A percentile compares a stretch with the other conserved stretches of the same genome.
These are phyloP conservation scores for Eutypa lata DNA, from an alignment of 2,329 filamentous ascomycete species.

Conservation along the genomic window DNA sequence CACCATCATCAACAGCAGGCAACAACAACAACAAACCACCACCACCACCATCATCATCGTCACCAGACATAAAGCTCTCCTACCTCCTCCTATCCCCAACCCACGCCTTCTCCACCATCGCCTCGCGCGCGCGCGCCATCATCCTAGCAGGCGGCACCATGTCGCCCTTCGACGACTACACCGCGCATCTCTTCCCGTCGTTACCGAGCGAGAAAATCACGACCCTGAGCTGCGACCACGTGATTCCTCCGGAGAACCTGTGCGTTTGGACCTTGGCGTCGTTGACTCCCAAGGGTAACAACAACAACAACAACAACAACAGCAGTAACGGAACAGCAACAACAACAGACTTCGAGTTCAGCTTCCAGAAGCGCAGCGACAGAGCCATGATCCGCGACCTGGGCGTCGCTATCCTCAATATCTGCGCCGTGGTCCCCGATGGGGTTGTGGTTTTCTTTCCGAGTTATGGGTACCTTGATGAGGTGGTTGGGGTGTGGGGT, in stretches of 20 bases:
- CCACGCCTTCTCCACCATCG: slow-evolving; percentile 84
- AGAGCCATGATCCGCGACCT: slow-evolving; percentile 69
- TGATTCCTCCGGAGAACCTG: slow-evolving; percentile 80
- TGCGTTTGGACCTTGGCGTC: slow-evolving; percentile 69
- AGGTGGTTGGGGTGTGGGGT: slow-evolving; percentile 65
- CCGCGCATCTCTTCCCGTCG: slow-evolving; percentile 78
- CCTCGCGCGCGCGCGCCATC: slow-evolving; percentile 78
- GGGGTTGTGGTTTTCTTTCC: slow-evolving; percentile 95
- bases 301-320: not conserved
- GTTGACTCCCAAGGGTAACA: slow-evolving; percentile 29
- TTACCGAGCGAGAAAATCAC: slow-evolving; percentile 61
- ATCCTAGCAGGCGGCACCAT: slow-evolving; percentile 94
- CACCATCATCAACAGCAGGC: slow-evolving; percentile 21
- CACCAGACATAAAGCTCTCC: slow-evolving; percentile 58
- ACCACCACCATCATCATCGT: slow-evolving; percentile 3
- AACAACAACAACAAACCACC: slow-evolving; percentile 8
- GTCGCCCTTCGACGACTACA: slow-evolving; percentile 94
- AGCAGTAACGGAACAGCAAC: slow-evolving; percentile 1
- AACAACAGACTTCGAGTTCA: slow-evolving; percentile 72
- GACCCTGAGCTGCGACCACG: slow-evolving; percentile 89
- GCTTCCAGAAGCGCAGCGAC: slow-evolving; percentile 73
- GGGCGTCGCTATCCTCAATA: slow-evolving; percentile 67
- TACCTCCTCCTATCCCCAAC: slow-evolving; percentile 91
- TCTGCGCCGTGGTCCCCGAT: slow-evolving; percentile 75
- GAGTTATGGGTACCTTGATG: slow-evolving; percentile 85